phyloP scores from a whole-genome alignment of 176 grass and related monocot species.

The Olyra latifolia region DNA sequence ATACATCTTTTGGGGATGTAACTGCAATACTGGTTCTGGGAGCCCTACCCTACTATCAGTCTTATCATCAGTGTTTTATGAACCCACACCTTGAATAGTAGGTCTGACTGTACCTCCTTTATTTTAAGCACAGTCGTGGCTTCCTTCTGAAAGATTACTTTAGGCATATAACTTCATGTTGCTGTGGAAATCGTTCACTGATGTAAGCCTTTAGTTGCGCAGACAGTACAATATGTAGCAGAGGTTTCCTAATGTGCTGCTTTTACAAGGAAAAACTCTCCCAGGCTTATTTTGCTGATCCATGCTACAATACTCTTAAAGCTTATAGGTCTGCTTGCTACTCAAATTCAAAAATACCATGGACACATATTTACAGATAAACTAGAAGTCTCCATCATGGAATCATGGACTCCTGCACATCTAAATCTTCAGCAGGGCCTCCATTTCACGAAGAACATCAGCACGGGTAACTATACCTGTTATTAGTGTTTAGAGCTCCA shows the following conservation, averaged over 20 bases:
- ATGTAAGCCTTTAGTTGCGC: constrained; percentile 23
- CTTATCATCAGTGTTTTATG: background rate
- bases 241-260: constrained; percentile 9
- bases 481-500: constrained; percentile 31
- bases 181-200: background rate
- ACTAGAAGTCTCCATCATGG: constrained; percentile 18
- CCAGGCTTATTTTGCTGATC: constrained; percentile 28
- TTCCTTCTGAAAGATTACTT: background rate
- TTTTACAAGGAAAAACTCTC: constrained; percentile 36
- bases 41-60: background rate
- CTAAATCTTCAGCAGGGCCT: constrained; percentile 60
- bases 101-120: background rate
- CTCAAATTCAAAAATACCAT: constrained; percentile 19
- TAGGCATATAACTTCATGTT: background rate
- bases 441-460: constrained; percentile 73
- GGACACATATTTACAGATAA: constrained; percentile 48
- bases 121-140: background rate
- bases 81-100: background rate
- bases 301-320: constrained; percentile 25
- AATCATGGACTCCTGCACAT: background rate
- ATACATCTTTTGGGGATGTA: background rate
- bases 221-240: constrained; percentile 17
- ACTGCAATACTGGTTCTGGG: background rate
- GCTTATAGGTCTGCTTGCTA: constrained; percentile 28
- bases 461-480: constrained; percentile 86